Base-by-base conservation (phyloP, 2,329 filamentous ascomycete genomes). In the Meredithiella fracta region DNA sequence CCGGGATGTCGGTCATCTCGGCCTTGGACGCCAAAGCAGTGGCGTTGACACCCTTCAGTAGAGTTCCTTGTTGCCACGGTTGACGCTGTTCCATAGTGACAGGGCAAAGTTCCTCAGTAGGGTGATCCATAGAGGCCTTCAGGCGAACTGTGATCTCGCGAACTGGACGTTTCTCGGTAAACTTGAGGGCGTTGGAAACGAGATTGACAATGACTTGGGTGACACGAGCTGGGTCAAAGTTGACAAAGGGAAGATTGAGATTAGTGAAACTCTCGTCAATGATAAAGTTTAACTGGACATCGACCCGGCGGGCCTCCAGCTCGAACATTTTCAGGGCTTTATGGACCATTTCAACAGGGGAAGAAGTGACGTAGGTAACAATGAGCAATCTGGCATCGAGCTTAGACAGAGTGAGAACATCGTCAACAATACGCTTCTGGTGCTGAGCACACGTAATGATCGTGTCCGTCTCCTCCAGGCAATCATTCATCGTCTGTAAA, bases 401-500 rank as follows among this genome's bases (percentile, higher is more conserved):
- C 63, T 87, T 84, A 26, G 78, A 82, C 20, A 85, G 68, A 0
- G 80, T 83, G 20, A 85, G 67, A 47, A 84, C 77, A 60, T 84
- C 80, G 62, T 84, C 79, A 15, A 84, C 79, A 57, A 84, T 84
- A 6, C 80, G 73, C 68, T 86, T 86, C 66, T 90, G 83, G 67
- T 87, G 86, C 85, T 55, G 85, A 83, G 66, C 86, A 91, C 14
- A 90, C 8, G 85, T 75, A 25, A 82, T 77, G 59, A 92, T 90
- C 0, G 83, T 90, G 63, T 89, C 82, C 2, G 84, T 82, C 15
- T 83, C 83, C 60, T 89, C 84, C 50, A 86, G 76, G 58, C 81
- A 82, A 62, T 75, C 78, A 6, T 51, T 47, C 14, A 58, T 58
- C 51, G 54, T 58, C 37, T 54, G 56, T 5, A 58, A 47, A 15